phyloP scores from a whole-genome alignment of 345 rosid genomes.

The Camelina neglecta region DNA sequence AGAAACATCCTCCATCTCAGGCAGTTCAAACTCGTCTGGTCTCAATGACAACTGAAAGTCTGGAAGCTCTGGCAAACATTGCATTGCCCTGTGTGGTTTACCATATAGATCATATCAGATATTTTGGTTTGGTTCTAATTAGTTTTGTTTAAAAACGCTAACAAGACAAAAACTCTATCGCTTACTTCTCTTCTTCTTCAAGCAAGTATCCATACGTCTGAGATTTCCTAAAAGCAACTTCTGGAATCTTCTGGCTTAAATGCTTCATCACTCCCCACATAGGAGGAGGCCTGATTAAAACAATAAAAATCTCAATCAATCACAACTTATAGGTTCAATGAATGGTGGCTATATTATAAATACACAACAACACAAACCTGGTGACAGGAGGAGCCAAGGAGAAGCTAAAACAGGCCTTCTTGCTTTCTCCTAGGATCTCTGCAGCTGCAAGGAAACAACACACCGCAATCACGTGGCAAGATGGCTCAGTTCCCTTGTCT shows the following conservation, averaged over 20 bases:
- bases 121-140: not conserved
- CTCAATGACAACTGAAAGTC: constrained; percentile 81
- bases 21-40: constrained; percentile 75
- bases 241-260: constrained; percentile 85
- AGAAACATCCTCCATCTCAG: constrained; percentile 67
- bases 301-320: not conserved
- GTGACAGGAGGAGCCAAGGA: constrained; percentile 78
- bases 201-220: constrained; percentile 83
- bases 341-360: not conserved
- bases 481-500: constrained; percentile 83
- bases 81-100: constrained; percentile 61
- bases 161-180: constrained; percentile 1
- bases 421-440: constrained; percentile 79
- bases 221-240: constrained; percentile 81
- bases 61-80: constrained; percentile 82
- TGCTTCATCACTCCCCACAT: constrained; percentile 89
- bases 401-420: constrained; percentile 83
- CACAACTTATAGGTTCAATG: not conserved
- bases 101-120: constrained; percentile 5
- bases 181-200: constrained; percentile 95
- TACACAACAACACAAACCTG: constrained; percentile 53
- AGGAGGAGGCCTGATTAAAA: constrained; percentile 67
- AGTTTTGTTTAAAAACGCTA: not conserved
- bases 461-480: constrained; percentile 67
- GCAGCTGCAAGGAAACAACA: constrained; percentile 90